phyloP scores from a whole-genome alignment of 768 basidiomycete species.

The Russula virescens region DNA sequence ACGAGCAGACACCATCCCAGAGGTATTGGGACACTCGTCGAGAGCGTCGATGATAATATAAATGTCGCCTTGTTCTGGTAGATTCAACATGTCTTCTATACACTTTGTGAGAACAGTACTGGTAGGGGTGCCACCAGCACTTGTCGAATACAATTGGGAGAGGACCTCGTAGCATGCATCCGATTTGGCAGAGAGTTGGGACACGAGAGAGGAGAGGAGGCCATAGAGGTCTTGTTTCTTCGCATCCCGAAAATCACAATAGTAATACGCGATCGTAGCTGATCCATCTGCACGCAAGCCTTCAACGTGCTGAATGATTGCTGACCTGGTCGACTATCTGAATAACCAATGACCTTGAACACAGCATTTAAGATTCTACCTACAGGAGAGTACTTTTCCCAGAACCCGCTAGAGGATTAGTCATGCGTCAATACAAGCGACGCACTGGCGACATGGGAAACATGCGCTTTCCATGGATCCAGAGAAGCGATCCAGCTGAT shows the following conservation, averaged over 20 bases:
- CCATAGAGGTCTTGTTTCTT: neutral
- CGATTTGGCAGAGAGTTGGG: conserved; percentile 1
- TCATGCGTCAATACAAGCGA: neutral
- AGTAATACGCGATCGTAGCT: neutral
- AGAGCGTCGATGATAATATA: conserved; percentile 7
- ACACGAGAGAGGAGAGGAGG: neutral
- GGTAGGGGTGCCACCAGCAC: neutral
- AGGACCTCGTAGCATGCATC: neutral
- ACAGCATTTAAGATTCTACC: neutral
- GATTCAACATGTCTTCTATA: neutral
- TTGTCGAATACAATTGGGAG: neutral
- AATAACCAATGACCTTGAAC: neutral
- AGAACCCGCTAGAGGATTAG: neutral
- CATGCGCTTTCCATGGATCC: conserved; percentile 16
- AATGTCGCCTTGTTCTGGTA: neutral
- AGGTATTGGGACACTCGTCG: conserved; percentile 4
- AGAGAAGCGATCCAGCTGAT: neutral
- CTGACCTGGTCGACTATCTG: neutral
- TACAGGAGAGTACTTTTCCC: conserved; percentile 6
- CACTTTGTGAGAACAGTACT: neutral
- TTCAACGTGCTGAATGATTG: neutral
- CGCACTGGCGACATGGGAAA: too few species aligned
- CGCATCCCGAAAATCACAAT: neutral
- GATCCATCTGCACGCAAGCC: neutral
- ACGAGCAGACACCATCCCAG: neutral